A percentile compares a stretch with the other conserved stretches of the same genome.
Conservation (phyloP, 352 stramenopile genomes). For the Blastocystis sp. region DNA sequence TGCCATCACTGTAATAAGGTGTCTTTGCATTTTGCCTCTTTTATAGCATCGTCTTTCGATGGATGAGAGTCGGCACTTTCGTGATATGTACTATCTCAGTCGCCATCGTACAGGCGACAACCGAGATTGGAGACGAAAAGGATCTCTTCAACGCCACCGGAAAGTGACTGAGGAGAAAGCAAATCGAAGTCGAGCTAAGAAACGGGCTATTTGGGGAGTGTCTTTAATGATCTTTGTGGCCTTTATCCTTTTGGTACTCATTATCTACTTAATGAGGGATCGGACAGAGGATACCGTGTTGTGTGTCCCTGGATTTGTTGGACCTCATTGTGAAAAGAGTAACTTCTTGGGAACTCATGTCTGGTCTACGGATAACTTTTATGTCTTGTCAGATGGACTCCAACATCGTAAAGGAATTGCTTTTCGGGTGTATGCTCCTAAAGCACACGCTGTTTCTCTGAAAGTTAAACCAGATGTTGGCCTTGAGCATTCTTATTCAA, state of each 20-base stretch:
- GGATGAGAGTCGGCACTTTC: background rate
- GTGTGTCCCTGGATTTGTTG: slow-evolving; percentile 24
- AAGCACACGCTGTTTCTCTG: background rate
- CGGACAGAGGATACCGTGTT: background rate
- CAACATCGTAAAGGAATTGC: background rate
- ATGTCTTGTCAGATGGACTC: background rate
- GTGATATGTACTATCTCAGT: slow-evolving; percentile 8
- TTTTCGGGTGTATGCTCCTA: slow-evolving; percentile 27
- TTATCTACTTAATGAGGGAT: background rate
- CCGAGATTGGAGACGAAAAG: slow-evolving; percentile 9
- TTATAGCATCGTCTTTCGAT: too few relatives aligned
- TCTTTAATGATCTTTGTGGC: background rate
- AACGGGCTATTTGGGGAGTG: background rate
- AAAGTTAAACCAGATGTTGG: background rate
- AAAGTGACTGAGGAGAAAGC: background rate
- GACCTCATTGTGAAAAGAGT: background rate
- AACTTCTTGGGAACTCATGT: slow-evolving; percentile 28
- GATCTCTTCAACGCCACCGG: background rate
- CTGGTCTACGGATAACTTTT: slow-evolving; percentile 2
- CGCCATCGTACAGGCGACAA: background rate
- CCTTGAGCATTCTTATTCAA: background rate
- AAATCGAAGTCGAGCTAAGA: background rate
- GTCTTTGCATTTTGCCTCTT: too few relatives aligned
- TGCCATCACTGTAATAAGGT: too few relatives aligned
- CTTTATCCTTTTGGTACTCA: background rate